Percentiles rank a stretch among this genome's conserved stretches.
These are phyloP conservation scores for Viridothelium virens DNA, from an alignment of 495 filamentous ascomycete species.

Conservation along the genomic window DNA sequence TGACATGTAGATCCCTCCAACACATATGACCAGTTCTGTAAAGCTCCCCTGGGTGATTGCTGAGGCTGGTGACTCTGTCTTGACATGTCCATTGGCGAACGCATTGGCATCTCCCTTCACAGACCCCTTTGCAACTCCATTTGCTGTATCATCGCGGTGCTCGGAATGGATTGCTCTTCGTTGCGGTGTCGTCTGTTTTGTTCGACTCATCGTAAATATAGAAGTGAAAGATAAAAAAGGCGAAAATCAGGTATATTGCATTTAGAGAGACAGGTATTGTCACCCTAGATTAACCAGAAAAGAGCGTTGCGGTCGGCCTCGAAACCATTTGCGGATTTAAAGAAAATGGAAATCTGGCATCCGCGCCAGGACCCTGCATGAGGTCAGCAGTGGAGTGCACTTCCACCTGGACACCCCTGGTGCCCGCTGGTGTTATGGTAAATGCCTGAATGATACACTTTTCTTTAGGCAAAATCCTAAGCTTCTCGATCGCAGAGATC, in stretches of 20 bases:
- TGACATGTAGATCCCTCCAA: conserved; percentile 87
- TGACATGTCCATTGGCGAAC: conserved; percentile 6
- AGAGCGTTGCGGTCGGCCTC: not conserved
- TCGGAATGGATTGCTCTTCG: not conserved
- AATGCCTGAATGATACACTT: not conserved
- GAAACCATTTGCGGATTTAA: not conserved
- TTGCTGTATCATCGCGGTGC: not conserved
- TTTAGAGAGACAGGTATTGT: not conserved
- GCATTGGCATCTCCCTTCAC: not conserved
- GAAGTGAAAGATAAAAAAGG: not conserved
- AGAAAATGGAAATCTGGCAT: conserved; percentile 8
- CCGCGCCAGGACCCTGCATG: not conserved
- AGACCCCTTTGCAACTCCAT: not conserved
- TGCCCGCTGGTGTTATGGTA: not conserved
- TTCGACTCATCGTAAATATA: not conserved
- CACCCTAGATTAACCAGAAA: not conserved
- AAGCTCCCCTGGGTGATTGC: not conserved
- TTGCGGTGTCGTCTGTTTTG: conserved; percentile 2
- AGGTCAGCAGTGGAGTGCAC: not conserved
- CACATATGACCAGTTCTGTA: conserved; percentile 65
- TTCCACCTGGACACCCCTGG: too few species aligned
- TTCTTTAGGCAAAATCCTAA: too few species aligned
- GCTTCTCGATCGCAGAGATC: not conserved
- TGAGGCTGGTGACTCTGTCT: not conserved
- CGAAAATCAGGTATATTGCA: not conserved